Evolutionary conservation across 176 grass and related monocot species (phyloP), one percentile per base, ranked within the genome.

Genomic region (Microstegium vimineum): DNA sequence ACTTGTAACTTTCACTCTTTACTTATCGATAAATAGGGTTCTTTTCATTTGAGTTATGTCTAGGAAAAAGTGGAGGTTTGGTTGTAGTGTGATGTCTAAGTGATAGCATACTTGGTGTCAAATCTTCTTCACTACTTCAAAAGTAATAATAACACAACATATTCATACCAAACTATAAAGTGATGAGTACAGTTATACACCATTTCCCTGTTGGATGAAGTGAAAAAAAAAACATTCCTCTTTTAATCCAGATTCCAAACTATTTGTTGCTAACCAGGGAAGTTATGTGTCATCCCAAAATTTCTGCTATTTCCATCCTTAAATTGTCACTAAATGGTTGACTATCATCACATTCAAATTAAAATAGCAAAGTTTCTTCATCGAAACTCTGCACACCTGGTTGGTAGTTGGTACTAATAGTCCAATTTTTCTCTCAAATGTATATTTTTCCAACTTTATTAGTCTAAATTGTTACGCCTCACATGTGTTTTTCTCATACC

Each of bases 101-200:
- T 74, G 82, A 62, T 66, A 67, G 30, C 18, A 59, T 54, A 62
- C 49, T 3, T 8, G 23, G 26, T 70, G n/a, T 25, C 38, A 8
- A 41, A 76, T 76, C 15, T 43, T 14, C 10, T 87, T 72, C 47
- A 31, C 12, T 80, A 79, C 3, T 83, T 87, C 8, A 12, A 43
- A 38, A 78, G 43, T 42, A 49, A 28, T 75, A 47, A 22, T 71
- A 82, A 26, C 22, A 64, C 2, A 70, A 0, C 20, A 41, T 83
- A 71, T 31, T 27, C 11, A 62, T 41, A 61, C 8, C 40, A 51
- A n/a, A 41, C 76, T 69, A 60, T 65, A 60, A 46, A n/a, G 28
- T 74, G 17, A 1, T 6, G 2, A 71, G 41, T 17, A 73, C 34
- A 1, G 26, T 78, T 43, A 31, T 31, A 45, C n/a, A 25, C 13